Conservation (phyloP, 257 asterid genomes). For the Euphrasia confusa region DNA sequence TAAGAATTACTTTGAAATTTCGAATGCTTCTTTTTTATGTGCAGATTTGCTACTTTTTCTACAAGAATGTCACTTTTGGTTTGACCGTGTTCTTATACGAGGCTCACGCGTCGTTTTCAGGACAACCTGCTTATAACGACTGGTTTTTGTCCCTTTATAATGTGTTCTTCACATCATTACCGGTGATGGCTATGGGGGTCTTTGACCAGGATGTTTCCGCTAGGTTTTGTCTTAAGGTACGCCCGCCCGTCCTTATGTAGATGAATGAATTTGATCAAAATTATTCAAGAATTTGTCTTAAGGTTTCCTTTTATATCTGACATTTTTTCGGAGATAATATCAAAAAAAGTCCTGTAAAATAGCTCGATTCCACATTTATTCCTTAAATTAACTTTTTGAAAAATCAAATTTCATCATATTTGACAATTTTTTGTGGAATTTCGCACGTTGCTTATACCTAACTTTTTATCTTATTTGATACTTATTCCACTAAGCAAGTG, state of each 20-base stretch:
- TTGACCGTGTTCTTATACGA: constrained; percentile 67
- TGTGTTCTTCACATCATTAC: constrained; percentile 89
- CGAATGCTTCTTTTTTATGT: not conserved
- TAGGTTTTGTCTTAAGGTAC: constrained; percentile 70
- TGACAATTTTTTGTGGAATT: too few species aligned
- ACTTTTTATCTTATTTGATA: too few species aligned
- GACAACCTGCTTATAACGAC: constrained; percentile 78
- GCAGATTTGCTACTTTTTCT: constrained; percentile 89
- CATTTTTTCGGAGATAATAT: too few species aligned
- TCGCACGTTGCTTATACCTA: too few species aligned
- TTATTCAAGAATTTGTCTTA: not conserved
- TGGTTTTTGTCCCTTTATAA: constrained; percentile 89
- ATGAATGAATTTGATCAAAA: not conserved
- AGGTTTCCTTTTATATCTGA: too few species aligned
- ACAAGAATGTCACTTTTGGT: constrained; percentile 66
- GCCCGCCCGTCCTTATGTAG: constrained; percentile 14
- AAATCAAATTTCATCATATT: too few species aligned
- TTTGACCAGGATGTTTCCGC: constrained; percentile 95
- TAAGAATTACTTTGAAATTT: too few species aligned
- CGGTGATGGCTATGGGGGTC: constrained; percentile 84
- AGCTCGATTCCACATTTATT: too few species aligned
- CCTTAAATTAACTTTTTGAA: too few species aligned
- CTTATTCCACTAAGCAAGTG: too few species aligned
- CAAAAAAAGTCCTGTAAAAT: too few species aligned
- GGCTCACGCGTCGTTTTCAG: constrained; percentile 65